A percentile compares a stretch with the other conserved stretches of the same genome.
phyloP scores from a whole-genome alignment of 768 basidiomycete genomes.

The Russula griseocarnosa region DNA sequence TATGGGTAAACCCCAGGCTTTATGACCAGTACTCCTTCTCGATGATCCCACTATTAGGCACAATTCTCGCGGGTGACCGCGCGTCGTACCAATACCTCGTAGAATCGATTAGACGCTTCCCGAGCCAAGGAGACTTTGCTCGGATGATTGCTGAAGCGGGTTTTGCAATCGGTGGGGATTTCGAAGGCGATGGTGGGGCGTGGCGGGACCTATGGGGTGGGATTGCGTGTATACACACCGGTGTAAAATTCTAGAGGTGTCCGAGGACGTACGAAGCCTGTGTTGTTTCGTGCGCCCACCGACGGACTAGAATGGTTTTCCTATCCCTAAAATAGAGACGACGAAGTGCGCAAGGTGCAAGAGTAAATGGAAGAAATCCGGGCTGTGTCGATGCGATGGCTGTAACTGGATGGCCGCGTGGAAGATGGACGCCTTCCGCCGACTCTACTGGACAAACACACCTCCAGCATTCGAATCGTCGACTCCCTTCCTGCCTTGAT shows the following conservation, averaged over 20 bases:
- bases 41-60: slow-evolving; percentile 92
- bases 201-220: slow-evolving; percentile 88
- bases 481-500: not conserved
- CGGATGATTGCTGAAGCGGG: slow-evolving; percentile 85
- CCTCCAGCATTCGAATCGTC: not conserved
- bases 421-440: not conserved
- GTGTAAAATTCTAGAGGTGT: slow-evolving; percentile 61
- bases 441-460: too few species aligned
- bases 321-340: not conserved
- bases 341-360: not conserved
- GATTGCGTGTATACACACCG: slow-evolving; percentile 80
- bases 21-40: slow-evolving; percentile 97
- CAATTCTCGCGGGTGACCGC: slow-evolving; percentile 91
- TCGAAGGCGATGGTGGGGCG: slow-evolving; percentile 71
- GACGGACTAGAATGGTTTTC: not conserved
- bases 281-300: not conserved
- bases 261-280: too few species aligned
- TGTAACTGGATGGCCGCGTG: not conserved
- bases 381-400: not conserved
- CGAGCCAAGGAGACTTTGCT: slow-evolving; percentile 81
- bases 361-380: not conserved
- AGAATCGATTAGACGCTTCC: slow-evolving; percentile 94
- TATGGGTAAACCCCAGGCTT: slow-evolving; percentile 46
- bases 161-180: slow-evolving; percentile 58
- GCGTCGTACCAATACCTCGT: slow-evolving; percentile 96